Evolutionary conservation across 2,329 filamentous ascomycete genomes (phyloP), one percentile per base, ranked within the genome.

Genomic region (Ophiostoma sp.): DNA sequence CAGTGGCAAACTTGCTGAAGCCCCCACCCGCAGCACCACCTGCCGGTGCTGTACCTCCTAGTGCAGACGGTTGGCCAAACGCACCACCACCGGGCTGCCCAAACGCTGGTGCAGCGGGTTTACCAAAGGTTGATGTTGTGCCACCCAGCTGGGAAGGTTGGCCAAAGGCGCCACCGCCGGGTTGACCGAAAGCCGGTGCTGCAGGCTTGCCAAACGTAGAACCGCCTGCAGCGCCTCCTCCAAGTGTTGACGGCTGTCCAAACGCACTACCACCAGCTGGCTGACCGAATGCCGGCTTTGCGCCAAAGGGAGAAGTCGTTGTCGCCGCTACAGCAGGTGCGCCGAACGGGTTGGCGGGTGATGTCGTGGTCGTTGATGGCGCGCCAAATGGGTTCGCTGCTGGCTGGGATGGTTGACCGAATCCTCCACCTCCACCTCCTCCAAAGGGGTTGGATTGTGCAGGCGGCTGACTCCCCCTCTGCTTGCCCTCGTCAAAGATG

Each of bases 401-500:
- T 0, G 81, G 72, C 7, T 75, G 52, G 6, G 78, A 79, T 1
- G 80, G 79, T 70, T 82, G 80, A 0, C 81, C 80, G 70, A 82
- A 82, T 1, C 0, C 3, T 31, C 63, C 15, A 42, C 61, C 50
- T 25, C 48, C 55, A 2, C 69, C 52, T 11, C 36, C 33, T 42
- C 66, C 71, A 61, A 42, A 22, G 72, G 22, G 39, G 36, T 50
- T 55, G 25, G 31, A 28, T 45, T 59, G 69, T 50, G 22, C 45
- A 25, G 5, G 11, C 6, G 64, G 55, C 28, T 75, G 76, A 69
- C 64, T 31, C 55, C 69, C 70, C 19, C 70, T 57, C n/a, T 50
- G 76, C 76, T 79, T 82, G 48, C 83, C 83, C 11, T 82, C 82
- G 0, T 80, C 78, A 75, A 88, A 88, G 66, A 82, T 80, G 63